Conservation (phyloP, 2,329 filamentous ascomycete species). For the Stemphylium vesicarium region DNA sequence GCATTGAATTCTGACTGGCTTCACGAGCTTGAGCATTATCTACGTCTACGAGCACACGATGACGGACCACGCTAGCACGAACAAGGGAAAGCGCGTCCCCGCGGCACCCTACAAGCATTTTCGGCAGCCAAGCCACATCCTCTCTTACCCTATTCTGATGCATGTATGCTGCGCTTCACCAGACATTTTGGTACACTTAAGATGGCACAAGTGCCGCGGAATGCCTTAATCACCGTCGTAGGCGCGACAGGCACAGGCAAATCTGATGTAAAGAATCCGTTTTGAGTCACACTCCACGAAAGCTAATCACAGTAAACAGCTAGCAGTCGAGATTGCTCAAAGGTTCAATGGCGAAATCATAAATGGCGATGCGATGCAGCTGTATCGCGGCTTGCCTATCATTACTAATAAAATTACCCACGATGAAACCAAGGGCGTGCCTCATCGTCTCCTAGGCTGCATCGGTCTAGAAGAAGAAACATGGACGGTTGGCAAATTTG, state of each 20-base stretch:
- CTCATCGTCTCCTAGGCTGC: conserved; percentile 85
- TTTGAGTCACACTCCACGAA: not conserved
- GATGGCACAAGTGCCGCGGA: conserved; percentile 35
- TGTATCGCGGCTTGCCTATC: conserved; percentile 89
- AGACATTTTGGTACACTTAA: conserved; percentile 23
- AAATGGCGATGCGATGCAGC: conserved; percentile 97
- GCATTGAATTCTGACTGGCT: too few relatives aligned
- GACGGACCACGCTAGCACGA: not conserved
- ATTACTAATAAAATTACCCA: conserved; percentile 91
- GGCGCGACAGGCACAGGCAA: conserved; percentile 94
- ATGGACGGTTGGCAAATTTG: conserved; percentile 84
- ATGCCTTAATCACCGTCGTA: conserved; percentile 78
- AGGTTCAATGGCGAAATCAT: conserved; percentile 91
- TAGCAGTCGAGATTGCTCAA: conserved; percentile 85
- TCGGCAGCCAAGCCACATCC: not conserved
- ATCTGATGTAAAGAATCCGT: conserved; percentile 70
- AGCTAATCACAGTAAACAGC: conserved; percentile 61
- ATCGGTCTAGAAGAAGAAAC: conserved; percentile 77
- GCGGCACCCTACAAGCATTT: conserved; percentile 12
- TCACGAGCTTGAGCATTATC: too few relatives aligned
- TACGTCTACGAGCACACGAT: too few relatives aligned
- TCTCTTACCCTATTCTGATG: not conserved
- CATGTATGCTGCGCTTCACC: conserved; percentile 36
- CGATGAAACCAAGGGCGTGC: conserved; percentile 77
- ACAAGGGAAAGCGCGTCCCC: conserved; percentile 2